phyloP scores from a whole-genome alignment of 176 grass and related monocot species.

The Leersia perrieri region DNA sequence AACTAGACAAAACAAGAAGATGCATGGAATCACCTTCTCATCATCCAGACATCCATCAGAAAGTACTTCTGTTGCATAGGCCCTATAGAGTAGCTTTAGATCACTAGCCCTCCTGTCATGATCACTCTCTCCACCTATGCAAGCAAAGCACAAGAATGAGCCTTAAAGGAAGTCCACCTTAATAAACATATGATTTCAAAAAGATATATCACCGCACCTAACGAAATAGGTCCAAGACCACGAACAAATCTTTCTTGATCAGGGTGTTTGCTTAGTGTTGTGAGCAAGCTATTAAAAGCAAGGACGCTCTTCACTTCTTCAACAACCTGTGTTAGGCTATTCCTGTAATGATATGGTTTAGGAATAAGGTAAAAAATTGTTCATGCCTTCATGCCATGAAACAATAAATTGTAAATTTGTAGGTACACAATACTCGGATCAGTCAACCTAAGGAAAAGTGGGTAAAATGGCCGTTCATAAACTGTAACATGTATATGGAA shows the following conservation, averaged over 20 bases:
- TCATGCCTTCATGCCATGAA: conserved; percentile 9
- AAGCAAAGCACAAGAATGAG: conserved; percentile 14
- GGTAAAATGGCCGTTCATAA: neutral
- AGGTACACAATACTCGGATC: neutral
- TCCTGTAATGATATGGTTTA: conserved; percentile 53
- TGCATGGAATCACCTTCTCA: conserved; percentile 57
- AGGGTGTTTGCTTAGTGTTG: conserved; percentile 65
- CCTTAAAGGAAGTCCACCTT: conserved; percentile 13
- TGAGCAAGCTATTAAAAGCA: conserved; percentile 75
- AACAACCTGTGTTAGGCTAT: conserved; percentile 46
- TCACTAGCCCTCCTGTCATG: conserved; percentile 70
- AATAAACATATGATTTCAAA: conserved; percentile 33
- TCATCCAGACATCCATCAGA: conserved; percentile 64
- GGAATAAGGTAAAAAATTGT: conserved; percentile 34
- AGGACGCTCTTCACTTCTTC: conserved; percentile 79
- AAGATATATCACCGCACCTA: conserved; percentile 55
- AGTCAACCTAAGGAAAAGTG: neutral
- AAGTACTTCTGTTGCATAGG: conserved; percentile 77
- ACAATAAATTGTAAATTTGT: neutral
- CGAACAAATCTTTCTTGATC: conserved; percentile 55
- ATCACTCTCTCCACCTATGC: conserved; percentile 73
- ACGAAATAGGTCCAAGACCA: conserved; percentile 83
- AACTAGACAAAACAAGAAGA: conserved; percentile 22
- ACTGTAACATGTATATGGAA: neutral
- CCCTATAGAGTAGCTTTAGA: conserved; percentile 78